phyloP scores from a whole-genome alignment of 805 yeast species.

The Pichia deserticola region DNA sequence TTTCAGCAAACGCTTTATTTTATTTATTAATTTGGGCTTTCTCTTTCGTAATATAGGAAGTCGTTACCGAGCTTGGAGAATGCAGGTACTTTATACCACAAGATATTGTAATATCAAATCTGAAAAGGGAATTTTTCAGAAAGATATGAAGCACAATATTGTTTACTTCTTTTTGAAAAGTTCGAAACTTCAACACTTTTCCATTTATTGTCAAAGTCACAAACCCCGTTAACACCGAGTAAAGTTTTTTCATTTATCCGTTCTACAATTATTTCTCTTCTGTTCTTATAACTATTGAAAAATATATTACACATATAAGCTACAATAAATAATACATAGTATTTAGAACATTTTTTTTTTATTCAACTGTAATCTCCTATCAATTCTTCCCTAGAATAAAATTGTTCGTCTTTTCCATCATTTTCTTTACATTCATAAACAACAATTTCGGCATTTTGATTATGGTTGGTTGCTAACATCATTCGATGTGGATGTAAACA shows the following conservation, averaged over 20 bases:
- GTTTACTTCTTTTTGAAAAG: no score
- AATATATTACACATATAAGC: no score
- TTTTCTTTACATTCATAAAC: slow-evolving; percentile 47
- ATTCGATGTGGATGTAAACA: slow-evolving; percentile 90
- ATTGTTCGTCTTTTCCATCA: slow-evolving; percentile 14
- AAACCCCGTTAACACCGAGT: slow-evolving; percentile 1
- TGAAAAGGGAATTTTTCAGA: no score
- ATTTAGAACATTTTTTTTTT: neutral
- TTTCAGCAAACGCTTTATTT: no score
- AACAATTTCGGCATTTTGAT: slow-evolving; percentile 66
- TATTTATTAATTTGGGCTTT: no score
- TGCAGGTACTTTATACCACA: neutral
- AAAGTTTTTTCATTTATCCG: no score
- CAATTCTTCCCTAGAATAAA: slow-evolving; percentile 9
- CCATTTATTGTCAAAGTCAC: neutral
- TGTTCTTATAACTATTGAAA: no score
- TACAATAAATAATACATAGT: no score
- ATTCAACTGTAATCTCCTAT: slow-evolving; percentile 6
- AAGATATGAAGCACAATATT: no score
- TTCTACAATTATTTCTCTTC: no score
- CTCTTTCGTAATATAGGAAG: neutral
- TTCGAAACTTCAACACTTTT: no score
- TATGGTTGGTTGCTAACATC: slow-evolving; percentile 82
- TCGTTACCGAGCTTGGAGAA: slow-evolving; percentile 1
- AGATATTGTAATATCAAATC: no score